Conservation (phyloP, 2,329 filamentous ascomycete species). For the Gnomoniopsis sp. region DNA sequence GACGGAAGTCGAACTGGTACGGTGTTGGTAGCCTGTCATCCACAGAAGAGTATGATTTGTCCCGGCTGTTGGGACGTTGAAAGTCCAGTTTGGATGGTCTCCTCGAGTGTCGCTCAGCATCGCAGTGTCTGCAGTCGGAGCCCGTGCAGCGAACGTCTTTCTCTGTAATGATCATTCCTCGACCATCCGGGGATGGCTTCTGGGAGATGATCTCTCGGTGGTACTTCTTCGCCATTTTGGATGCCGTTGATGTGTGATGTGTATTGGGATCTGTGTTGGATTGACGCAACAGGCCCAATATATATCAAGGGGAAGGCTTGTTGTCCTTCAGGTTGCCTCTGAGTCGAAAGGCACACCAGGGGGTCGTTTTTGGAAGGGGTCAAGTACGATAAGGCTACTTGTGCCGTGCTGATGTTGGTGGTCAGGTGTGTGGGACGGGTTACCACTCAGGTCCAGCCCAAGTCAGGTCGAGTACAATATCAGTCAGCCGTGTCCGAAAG, state of each 20-base stretch:
- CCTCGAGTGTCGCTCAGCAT: neutral
- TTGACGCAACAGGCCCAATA: neutral
- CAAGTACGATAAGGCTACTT: slow-evolving; percentile 12
- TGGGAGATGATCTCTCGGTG: slow-evolving; percentile 5
- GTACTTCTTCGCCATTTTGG: slow-evolving; percentile 3
- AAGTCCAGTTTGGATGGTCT: slow-evolving; percentile 3
- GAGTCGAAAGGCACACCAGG: neutral
- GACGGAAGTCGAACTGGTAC: slow-evolving; percentile 15
- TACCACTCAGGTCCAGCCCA: slow-evolving; percentile 14
- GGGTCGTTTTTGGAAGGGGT: slow-evolving; percentile 9
- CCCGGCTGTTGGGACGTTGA: neutral
- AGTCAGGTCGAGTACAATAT: slow-evolving; percentile 19
- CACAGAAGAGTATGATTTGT: slow-evolving; percentile 6
- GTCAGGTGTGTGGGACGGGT: slow-evolving; percentile 5
- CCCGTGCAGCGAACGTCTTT: slow-evolving; percentile 1
- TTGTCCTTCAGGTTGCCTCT: neutral
- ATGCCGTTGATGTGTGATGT: neutral
- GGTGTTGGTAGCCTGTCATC: slow-evolving; percentile 16
- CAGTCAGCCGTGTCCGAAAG: slow-evolving; percentile 34
- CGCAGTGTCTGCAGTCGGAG: slow-evolving; percentile 4
- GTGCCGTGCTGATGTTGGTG: slow-evolving; percentile 8
- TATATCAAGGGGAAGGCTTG: neutral
- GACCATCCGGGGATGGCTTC: slow-evolving; percentile 2
- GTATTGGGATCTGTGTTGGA: neutral
- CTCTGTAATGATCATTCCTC: slow-evolving; percentile 3